Evolutionary conservation across 805 yeast genomes (phyloP).

Genomic region (Saccharomycopsis fodiens): DNA sequence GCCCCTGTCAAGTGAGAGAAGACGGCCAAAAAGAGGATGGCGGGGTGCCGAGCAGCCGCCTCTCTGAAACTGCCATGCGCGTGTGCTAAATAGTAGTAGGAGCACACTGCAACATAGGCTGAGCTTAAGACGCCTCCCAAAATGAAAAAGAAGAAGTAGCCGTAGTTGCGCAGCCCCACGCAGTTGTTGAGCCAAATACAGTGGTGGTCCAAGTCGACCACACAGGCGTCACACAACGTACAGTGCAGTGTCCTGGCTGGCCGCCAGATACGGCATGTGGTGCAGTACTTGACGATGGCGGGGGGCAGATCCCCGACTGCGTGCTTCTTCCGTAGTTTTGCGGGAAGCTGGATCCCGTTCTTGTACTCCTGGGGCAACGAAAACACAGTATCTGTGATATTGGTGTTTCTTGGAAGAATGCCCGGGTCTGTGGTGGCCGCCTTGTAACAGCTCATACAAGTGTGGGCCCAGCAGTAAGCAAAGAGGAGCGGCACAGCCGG

Average conservation of each 20-base stretch:
- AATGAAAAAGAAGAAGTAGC: constrained; percentile 50
- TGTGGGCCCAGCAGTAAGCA: constrained; percentile 48
- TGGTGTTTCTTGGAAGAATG: constrained; percentile 56
- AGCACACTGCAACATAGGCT: constrained; percentile 25
- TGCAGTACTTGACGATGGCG: constrained; percentile 49
- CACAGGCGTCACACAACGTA: constrained; percentile 57
- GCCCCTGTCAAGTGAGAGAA: constrained; percentile 37
- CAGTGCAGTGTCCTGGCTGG: constrained; percentile 76
- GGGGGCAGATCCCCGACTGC: constrained; percentile 26
- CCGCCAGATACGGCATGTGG: constrained; percentile 65
- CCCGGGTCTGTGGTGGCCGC: constrained; percentile 69
- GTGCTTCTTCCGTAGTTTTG: no score
- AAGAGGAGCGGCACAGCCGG: constrained; percentile 52
- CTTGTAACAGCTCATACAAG: constrained; percentile 40
- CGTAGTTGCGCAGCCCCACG: constrained; percentile 65
- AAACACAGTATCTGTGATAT: constrained; percentile 37
- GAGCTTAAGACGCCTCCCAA: constrained; percentile 30
- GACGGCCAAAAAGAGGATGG: constrained; percentile 45
- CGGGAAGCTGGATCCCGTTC: constrained; percentile 43
- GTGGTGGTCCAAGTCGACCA: constrained; percentile 60
- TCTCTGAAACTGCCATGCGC: constrained; percentile 16
- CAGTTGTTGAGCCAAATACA: constrained; percentile 69
- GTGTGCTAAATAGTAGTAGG: constrained; percentile 29
- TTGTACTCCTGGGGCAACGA: constrained; percentile 51
- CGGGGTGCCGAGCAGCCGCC: constrained; percentile 25